phyloP scores from a whole-genome alignment of 2,329 filamentous ascomycete genomes.

The Apiospora saccharicola region DNA sequence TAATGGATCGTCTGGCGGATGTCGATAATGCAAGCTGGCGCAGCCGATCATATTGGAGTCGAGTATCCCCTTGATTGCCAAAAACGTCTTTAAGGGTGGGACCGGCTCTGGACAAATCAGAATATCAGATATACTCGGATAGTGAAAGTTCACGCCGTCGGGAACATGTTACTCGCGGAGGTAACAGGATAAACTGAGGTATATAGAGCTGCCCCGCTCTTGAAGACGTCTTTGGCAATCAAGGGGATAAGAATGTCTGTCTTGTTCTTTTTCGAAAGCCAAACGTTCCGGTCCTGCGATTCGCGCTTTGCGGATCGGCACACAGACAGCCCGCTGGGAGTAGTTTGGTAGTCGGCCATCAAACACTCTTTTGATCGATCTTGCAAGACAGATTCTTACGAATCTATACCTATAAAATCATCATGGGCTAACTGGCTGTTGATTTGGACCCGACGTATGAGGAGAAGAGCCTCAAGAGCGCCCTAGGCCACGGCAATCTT shows the following conservation, averaged over 20 bases:
- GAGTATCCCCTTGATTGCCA: not conserved
- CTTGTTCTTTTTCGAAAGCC: not conserved
- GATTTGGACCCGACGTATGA: not conserved
- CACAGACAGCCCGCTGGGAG: not conserved
- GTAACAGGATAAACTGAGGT: no score
- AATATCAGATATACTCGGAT: no score
- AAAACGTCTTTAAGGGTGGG: no score
- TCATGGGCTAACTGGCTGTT: not conserved
- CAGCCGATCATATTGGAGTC: not conserved
- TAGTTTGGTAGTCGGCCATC: not conserved
- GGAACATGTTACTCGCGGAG: no score
- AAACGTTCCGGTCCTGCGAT: conserved; percentile 9
- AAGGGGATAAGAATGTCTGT: not conserved
- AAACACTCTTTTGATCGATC: not conserved
- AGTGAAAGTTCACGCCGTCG: no score
- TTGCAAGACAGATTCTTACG: not conserved
- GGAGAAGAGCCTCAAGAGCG: conserved; percentile 9
- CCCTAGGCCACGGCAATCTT: not conserved
- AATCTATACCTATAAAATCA: not conserved
- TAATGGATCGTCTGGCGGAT: conserved; percentile 2
- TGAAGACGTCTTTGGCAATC: no score
- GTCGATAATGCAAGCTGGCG: conserved; percentile 14
- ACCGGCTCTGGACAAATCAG: no score
- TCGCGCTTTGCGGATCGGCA: conserved; percentile 5
- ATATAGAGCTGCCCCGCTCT: no score